These are phyloP conservation scores for Boletellus sp. DNA, from an alignment of 768 basidiomycete genomes.

Conservation along the genomic window DNA sequence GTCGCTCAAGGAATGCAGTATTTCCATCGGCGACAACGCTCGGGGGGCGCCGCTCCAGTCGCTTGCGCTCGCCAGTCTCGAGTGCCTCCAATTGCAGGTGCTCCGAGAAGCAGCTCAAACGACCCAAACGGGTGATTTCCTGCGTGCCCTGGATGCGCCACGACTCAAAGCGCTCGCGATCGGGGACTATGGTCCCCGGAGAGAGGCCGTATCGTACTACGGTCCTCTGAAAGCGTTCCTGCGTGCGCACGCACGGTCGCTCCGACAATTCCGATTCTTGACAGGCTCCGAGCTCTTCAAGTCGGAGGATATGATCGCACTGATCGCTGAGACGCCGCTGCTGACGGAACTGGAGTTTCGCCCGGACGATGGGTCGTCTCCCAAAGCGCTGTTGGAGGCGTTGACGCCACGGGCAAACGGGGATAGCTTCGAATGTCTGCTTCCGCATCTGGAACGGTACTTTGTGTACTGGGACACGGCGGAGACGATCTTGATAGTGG, in stretches of 20 bases:
- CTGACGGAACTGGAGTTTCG: slow-evolving; percentile 22
- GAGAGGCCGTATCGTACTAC: slow-evolving; percentile 13
- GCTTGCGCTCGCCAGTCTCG: slow-evolving; percentile 17
- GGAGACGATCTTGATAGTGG: slow-evolving; percentile 24
- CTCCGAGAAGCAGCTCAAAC: slow-evolving; percentile 16
- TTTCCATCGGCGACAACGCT: slow-evolving; percentile 11
- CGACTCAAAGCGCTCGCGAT: slow-evolving; percentile 14
- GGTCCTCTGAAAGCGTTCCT: slow-evolving; percentile 16
- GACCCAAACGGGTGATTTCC: slow-evolving; percentile 17
- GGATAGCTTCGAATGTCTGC: slow-evolving; percentile 13
- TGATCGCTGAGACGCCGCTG: slow-evolving; percentile 16
- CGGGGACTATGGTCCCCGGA: slow-evolving; percentile 16
- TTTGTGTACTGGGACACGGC: slow-evolving; percentile 24
- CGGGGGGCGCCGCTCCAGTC: slow-evolving; percentile 8
- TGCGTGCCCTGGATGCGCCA: slow-evolving; percentile 14
- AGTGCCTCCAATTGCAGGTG: slow-evolving; percentile 14
- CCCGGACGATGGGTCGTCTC: slow-evolving; percentile 22
- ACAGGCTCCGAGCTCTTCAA: slow-evolving; percentile 18
- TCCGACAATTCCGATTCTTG: slow-evolving; percentile 13
- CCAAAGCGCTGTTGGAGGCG: slow-evolving; percentile 12
- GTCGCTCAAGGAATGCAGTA: slow-evolving; percentile 19
- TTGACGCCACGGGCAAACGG: slow-evolving; percentile 19
- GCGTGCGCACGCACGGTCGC: slow-evolving; percentile 5
- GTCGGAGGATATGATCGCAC: slow-evolving; percentile 14
- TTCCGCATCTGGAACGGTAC: slow-evolving; percentile 17